Evolutionary conservation across 2,329 filamentous ascomycete species (phyloP).

Genomic region (Aspergillus chevalieri): DNA sequence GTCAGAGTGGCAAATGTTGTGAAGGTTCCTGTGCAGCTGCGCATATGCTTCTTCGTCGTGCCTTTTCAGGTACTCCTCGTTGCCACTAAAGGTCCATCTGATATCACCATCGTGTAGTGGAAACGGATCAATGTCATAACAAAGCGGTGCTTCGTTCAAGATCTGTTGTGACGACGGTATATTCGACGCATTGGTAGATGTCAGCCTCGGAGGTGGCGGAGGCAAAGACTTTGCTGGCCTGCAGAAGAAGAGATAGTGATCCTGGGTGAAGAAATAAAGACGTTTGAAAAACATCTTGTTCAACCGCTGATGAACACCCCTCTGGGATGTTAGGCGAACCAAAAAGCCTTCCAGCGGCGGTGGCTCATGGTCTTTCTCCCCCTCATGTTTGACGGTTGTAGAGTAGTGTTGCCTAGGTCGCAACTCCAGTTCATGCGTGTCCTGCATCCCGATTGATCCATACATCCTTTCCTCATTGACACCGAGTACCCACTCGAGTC

Average conservation of each 20-base stretch:
- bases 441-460: constrained; percentile 61
- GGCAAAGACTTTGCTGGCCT: constrained; percentile 55
- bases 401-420: constrained; percentile 61
- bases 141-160: constrained; percentile 52
- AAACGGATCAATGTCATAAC: constrained; percentile 58
- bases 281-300: constrained; percentile 60
- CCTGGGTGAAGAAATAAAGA: constrained; percentile 59
- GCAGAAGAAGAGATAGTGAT: constrained; percentile 58
- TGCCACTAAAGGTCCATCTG: constrained; percentile 50
- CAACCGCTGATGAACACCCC: constrained; percentile 52
- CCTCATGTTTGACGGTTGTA: constrained; percentile 39
- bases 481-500: constrained; percentile 63
- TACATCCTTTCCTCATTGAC: constrained; percentile 63
- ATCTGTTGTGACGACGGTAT: constrained; percentile 53
- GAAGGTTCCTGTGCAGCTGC: constrained; percentile 53
- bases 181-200: constrained; percentile 35
- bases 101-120: constrained; percentile 49
- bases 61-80: constrained; percentile 40
- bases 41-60: constrained; percentile 56
- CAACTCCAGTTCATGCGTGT: constrained; percentile 60
- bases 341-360: constrained; percentile 61
- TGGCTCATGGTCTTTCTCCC: constrained; percentile 49
- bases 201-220: constrained; percentile 53
- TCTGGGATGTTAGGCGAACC: constrained; percentile 58
- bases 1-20: constrained; percentile 55